A percentile compares a stretch with the other conserved stretches of the same genome.
Conservation (phyloP, 495 filamentous ascomycete species). For the Talaromyces stipitatus region DNA sequence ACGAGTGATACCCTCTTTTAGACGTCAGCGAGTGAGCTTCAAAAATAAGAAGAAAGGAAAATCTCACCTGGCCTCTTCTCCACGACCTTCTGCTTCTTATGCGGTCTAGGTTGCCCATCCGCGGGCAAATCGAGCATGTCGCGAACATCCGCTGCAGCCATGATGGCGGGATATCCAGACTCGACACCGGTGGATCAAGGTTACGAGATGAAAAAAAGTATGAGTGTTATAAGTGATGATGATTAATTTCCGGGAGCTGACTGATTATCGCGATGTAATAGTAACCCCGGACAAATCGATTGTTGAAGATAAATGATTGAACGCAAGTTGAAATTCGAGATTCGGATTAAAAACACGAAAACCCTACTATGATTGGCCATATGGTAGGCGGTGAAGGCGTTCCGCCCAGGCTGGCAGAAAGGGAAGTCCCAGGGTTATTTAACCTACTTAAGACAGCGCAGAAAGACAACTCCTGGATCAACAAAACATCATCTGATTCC, state of each 20-base stretch:
- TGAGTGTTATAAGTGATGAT: not conserved
- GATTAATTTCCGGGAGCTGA: not conserved
- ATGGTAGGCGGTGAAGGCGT: not conserved
- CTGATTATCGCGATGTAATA: not conserved
- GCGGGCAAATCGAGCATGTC: slow-evolving; percentile 80
- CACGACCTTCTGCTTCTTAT: slow-evolving; percentile 71
- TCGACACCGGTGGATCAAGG: not conserved
- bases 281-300: not conserved
- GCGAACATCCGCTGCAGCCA: slow-evolving; percentile 78
- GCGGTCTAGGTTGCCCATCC: slow-evolving; percentile 52
- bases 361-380: not conserved
- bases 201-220: not conserved
- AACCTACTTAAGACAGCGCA: no score
- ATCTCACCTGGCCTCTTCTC: slow-evolving; percentile 61
- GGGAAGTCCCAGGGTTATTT: no score
- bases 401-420: slow-evolving; percentile 6
- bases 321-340: not conserved
- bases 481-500: no score
- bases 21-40: slow-evolving; percentile 28
- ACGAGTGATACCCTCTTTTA: slow-evolving; percentile 64
- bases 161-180: slow-evolving; percentile 25
- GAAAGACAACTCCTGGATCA: no score
- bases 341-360: not conserved
- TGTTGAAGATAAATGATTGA: not conserved
- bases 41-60: slow-evolving; percentile 26